Evolutionary conservation across 768 basidiomycete species (phyloP), one percentile per base, ranked within the genome.

Genomic region (Lactarius sp.): DNA sequence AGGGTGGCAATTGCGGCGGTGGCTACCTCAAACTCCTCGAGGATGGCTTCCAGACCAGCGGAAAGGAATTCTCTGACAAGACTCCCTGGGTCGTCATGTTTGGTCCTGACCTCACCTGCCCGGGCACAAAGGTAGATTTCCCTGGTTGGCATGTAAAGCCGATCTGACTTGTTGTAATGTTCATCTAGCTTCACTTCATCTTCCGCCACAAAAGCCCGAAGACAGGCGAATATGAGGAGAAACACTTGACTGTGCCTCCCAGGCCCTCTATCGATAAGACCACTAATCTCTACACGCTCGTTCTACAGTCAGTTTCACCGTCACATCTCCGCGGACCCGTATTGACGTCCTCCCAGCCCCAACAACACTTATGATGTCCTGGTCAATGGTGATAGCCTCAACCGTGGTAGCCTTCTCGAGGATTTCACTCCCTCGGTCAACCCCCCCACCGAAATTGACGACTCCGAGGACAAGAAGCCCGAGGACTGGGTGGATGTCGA

Each of bases 1-100:
- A 98, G 77, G 95, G 96, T 49, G 92, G 97, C 53, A 97, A 97
- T 77, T 98, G 97, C 71, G 97, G 97, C 76, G 97, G 97, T 79
- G 97, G 97, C 44, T 99, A 99, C 78, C 78, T 98, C 79, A 99
- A 98, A 77, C 86, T 98, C 61, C 85, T 99, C 50, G 88, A 90
- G 73, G 88, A 94, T 70, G 94, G 93, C 63, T 94, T 94, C 85
- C 92, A 95, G 79, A 89, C 89, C 64, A 89, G 86, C 66, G 90
- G 90, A 63, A 91, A 94, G 80, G 93, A 94, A 73, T 95, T 95
- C 75, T 88, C 87, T 58, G 94, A 96, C 76, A 88, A 90, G 71
- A 95, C 94, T 7, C 92, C 94, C 50, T 95, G 89, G 89, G 88
- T 90, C 13, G 82, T 96, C 79, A 97, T 97, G 95, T 97, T 98